These are phyloP conservation scores for Metschnikowia anglica DNA, from an alignment of 805 yeast genomes.

Conservation along the genomic window DNA sequence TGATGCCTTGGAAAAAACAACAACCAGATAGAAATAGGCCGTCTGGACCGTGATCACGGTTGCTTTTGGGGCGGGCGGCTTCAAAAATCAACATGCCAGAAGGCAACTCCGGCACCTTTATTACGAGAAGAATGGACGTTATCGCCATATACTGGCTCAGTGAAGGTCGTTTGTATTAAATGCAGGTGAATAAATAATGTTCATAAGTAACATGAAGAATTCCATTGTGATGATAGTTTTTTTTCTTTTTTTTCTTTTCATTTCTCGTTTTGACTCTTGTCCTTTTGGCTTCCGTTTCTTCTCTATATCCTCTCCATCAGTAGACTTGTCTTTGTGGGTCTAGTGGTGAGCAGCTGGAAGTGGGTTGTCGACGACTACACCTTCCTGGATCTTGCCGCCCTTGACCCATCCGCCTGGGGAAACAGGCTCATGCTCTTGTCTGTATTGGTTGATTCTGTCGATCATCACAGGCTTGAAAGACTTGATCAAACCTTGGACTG, in stretches of 20 bases:
- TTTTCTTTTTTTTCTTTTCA: background rate
- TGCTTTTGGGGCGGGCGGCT: too few relatives aligned
- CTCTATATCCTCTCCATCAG: background rate
- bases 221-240: constrained; percentile 1
- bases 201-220: background rate
- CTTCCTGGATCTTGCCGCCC: constrained; percentile 57
- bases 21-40: too few relatives aligned
- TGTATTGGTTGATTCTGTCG: constrained; percentile 68
- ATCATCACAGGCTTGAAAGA: constrained; percentile 81
- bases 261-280: background rate
- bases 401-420: constrained; percentile 78
- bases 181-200: constrained; percentile 12
- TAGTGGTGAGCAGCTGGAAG: constrained; percentile 44
- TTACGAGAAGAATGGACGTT: background rate
- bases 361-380: constrained; percentile 62
- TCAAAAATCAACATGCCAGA: too few relatives aligned
- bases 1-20: too few relatives aligned
- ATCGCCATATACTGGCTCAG: background rate
- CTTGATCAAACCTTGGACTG: constrained; percentile 83
- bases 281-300: too few relatives aligned
- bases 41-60: too few relatives aligned
- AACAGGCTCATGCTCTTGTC: constrained; percentile 48
- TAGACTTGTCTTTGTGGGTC: background rate
- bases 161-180: constrained; percentile 3
- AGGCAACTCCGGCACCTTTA: too few relatives aligned